These are phyloP conservation scores for Avena eriantha DNA, from an alignment of 176 grass and related monocot genomes.

Conservation along the genomic window DNA sequence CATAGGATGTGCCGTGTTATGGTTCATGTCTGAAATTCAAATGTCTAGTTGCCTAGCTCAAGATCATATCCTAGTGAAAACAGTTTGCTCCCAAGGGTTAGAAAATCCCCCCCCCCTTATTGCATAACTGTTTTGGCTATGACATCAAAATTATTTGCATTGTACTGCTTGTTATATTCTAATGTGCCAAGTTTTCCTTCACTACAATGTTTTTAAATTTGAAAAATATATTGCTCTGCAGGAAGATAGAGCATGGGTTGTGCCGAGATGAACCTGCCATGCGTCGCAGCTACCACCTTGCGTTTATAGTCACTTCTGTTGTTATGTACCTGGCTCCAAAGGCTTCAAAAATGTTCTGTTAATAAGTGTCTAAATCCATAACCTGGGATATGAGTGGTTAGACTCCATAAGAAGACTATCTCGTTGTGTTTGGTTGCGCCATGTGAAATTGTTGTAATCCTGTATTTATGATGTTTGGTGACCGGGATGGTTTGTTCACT, in stretches of 20 bases:
- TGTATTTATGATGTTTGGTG: background rate
- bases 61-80: background rate
- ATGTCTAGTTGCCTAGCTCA: background rate
- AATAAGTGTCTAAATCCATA: background rate
- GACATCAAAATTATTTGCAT: background rate
- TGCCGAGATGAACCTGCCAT: background rate
- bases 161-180: background rate
- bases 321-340: background rate
- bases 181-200: background rate
- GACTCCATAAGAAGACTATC: background rate
- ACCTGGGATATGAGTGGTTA: background rate
- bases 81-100: background rate
- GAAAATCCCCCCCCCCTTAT: background rate
- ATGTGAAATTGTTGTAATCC: background rate
- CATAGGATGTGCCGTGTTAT: no score
- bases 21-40: background rate
- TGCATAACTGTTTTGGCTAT: background rate
- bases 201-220: background rate
- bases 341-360: background rate
- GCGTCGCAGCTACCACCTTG: background rate
- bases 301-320: background rate
- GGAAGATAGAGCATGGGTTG: background rate
- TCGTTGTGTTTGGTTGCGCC: background rate
- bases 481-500: background rate
- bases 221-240: background rate